Evolutionary conservation across 1,284 basidiomycete species (phyloP).

Genomic region (Polyporus tsugae): DNA sequence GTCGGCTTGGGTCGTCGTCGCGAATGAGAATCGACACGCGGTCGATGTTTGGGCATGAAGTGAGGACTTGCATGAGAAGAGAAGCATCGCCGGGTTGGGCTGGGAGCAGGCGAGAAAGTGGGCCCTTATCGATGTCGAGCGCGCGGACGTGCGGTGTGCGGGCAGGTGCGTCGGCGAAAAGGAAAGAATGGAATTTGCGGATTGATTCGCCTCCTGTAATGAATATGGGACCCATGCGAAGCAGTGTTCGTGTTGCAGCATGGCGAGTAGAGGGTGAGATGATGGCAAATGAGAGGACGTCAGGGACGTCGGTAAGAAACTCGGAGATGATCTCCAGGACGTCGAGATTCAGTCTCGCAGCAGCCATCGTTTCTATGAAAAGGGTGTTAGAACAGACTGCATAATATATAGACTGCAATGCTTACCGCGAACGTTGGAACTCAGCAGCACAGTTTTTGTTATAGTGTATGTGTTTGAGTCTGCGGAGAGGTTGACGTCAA

Average conservation of each 20-base stretch:
- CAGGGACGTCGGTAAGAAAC: neutral
- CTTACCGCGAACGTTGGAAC: neutral
- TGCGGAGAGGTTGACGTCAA: too few relatives aligned
- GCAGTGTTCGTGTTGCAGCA: neutral
- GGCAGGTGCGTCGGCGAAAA: neutral
- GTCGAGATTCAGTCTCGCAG: neutral
- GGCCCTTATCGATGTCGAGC: neutral
- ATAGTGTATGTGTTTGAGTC: too few relatives aligned
- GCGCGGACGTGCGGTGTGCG: neutral
- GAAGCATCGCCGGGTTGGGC: neutral
- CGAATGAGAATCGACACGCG: neutral
- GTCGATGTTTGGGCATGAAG: neutral
- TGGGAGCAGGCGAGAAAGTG: too few relatives aligned
- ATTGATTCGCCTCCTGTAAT: neutral
- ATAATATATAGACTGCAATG: too few relatives aligned
- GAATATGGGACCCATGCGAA: neutral
- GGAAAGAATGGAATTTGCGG: neutral
- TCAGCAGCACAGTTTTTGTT: too few relatives aligned
- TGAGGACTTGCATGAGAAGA: neutral
- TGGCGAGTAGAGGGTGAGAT: neutral
- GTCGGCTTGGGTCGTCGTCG: neutral
- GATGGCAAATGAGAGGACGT: neutral
- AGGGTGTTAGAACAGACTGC: neutral
- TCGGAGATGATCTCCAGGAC: neutral
- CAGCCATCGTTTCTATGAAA: neutral